Evolutionary conservation across 23 red algal species (phyloP).

Genomic region (Gracilaria vermiculophylla): DNA sequence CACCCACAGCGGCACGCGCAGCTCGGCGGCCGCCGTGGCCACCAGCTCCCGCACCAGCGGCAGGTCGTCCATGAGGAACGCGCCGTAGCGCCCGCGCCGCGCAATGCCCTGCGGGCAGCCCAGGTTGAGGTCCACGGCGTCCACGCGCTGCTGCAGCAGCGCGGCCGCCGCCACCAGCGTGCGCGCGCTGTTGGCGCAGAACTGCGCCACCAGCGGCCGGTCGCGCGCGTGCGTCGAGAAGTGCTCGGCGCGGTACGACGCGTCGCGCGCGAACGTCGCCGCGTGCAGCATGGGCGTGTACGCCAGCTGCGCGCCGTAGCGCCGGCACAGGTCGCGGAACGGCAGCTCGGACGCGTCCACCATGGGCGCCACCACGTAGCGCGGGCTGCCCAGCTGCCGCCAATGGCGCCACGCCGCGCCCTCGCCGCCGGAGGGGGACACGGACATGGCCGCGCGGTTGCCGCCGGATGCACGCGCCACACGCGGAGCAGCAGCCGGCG

Average conservation of each 20-base stretch:
- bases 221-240: constrained; percentile 79
- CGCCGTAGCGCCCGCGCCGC: constrained; percentile 84
- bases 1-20: constrained; percentile 85
- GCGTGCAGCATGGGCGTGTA: constrained; percentile 98
- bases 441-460: too few relatives aligned
- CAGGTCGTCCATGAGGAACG: constrained; percentile 93
- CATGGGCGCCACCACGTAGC: constrained; percentile 90
- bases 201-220: constrained; percentile 88
- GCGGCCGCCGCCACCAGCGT: constrained; percentile 72
- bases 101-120: constrained; percentile 99
- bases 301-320: constrained; percentile 78
- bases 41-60: constrained; percentile 63
- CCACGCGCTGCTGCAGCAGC: constrained; percentile 59
- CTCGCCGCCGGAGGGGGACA: neutral
- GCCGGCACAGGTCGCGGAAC: constrained; percentile 80
- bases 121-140: constrained; percentile 93
- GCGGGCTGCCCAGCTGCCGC: constrained; percentile 59
- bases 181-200: constrained; percentile 80
- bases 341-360: constrained; percentile 96
- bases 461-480: too few relatives aligned
- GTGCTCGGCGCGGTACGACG: constrained; percentile 66
- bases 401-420: constrained; percentile 68
- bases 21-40: constrained; percentile 21
- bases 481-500: neutral
- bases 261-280: constrained; percentile 40